phyloP scores from a whole-genome alignment of 129 eudicot species.

The Erigeron canadensis region DNA sequence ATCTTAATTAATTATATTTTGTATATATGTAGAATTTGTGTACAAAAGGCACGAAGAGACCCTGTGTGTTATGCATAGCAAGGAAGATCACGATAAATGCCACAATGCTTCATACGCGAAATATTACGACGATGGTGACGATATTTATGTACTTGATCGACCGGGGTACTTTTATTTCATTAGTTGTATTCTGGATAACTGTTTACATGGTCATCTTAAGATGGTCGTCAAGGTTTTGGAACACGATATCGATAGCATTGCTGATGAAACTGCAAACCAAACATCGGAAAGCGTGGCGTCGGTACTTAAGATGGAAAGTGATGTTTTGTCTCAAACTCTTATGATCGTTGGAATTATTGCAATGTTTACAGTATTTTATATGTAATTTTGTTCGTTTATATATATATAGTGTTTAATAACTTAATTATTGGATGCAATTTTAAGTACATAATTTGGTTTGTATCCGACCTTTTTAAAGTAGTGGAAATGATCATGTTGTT shows the following conservation, averaged over 20 bases:
- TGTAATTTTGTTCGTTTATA: conserved; percentile 26
- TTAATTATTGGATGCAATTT: conserved; percentile 19
- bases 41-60: conserved; percentile 58
- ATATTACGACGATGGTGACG: conserved; percentile 66
- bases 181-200: conserved; percentile 66
- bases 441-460: neutral
- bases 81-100: conserved; percentile 71
- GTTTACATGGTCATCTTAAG: conserved; percentile 54
- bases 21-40: conserved; percentile 51
- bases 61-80: conserved; percentile 51
- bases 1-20: no score
- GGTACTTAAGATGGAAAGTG: conserved; percentile 25
- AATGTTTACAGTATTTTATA: conserved; percentile 28
- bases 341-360: conserved; percentile 21
- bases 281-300: conserved; percentile 31
- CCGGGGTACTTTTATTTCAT: conserved; percentile 72
- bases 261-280: conserved; percentile 36
- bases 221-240: conserved; percentile 78
- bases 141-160: conserved; percentile 34
- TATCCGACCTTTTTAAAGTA: neutral
- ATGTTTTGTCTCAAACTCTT: conserved; percentile 26
- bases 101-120: conserved; percentile 32
- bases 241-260: conserved; percentile 14
- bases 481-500: neutral
- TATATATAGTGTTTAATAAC: neutral